Evolutionary conservation across 2,329 filamentous ascomycete genomes (phyloP).

Genomic region (Monosporascus ibericus): DNA sequence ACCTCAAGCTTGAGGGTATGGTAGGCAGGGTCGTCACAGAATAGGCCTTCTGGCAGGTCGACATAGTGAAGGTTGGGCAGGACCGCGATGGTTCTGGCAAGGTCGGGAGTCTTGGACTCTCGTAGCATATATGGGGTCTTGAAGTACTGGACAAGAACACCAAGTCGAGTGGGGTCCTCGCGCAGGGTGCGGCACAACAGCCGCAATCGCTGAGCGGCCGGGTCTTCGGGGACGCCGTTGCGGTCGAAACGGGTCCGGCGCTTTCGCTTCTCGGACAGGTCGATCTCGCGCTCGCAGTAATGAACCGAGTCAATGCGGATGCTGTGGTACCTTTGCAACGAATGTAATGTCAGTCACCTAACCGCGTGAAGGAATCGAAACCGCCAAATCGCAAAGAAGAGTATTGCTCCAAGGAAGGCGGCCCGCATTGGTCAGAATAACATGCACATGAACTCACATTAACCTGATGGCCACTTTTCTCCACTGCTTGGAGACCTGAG

Average conservation of each 20-base stretch:
- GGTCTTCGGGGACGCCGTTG: conserved; percentile 75
- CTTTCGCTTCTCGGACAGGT: conserved; percentile 73
- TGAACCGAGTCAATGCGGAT: conserved; percentile 91
- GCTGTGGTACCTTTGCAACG: conserved; percentile 64
- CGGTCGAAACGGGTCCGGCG: conserved; percentile 66
- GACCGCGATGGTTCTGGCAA: conserved; percentile 80
- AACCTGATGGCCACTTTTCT: conserved; percentile 41
- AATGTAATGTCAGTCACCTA: background rate
- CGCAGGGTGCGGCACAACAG: conserved; percentile 78
- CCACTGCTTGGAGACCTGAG: conserved; percentile 70
- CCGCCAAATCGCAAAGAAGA: background rate
- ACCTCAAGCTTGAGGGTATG: conserved; percentile 75
- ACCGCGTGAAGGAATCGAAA: background rate
- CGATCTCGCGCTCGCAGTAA: conserved; percentile 83
- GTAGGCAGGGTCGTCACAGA: conserved; percentile 70
- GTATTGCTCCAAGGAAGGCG: conserved; percentile 4
- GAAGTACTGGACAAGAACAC: conserved; percentile 66
- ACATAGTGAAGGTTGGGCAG: conserved; percentile 82
- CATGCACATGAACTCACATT: conserved; percentile 48
- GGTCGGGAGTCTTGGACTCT: conserved; percentile 75
- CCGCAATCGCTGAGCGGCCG: conserved; percentile 67
- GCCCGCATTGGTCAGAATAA: conserved; percentile 1
- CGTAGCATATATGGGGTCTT: conserved; percentile 95
- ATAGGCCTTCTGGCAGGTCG: conserved; percentile 85
- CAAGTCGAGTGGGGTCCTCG: conserved; percentile 64